Base-by-base conservation (phyloP, 2,329 filamentous ascomycete genomes). In the Talaromyces sp. region DNA sequence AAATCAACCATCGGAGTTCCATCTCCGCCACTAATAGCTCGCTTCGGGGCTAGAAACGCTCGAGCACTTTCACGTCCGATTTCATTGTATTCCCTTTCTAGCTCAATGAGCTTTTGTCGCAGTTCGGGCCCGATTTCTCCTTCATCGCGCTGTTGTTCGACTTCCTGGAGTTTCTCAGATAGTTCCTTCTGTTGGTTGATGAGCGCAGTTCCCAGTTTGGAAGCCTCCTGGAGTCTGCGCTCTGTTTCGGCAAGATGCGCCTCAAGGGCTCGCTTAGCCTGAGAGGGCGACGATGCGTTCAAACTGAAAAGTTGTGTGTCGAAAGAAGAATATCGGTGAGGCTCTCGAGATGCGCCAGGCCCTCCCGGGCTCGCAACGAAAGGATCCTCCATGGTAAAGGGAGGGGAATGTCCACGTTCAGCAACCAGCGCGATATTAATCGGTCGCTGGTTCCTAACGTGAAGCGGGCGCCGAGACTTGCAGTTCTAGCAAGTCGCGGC, bases 81-180 rank as follows among this genome's bases (percentile, higher is more conserved):
- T 71, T 97, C 93, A 73, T 96, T 93, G 78, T 96, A 98, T 70
- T 99, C 95, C 74, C 86, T 90, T 75, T 99, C 95, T 62, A 99
- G 86, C 64, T 96, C 92, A 14, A 86, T 82, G 58, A 99, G 83
- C 76, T 90, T 92, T 69, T 89, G 84, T 62, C 89, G 90, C 68
- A 99, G 79, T 66, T 96, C 93, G 3, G 90, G 86, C 0, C 88
- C 88, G 56, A 98, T 86, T 64, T 96, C 89, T 26, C 85, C 86
- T 66, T 95, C 89, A 51, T 84, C 81, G 69, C 91, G 83, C 62
- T 90, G 81, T 70, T 88, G 86, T 68, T 96, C 90, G 3, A 99
- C 88, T 70, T 98, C 92, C 67, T 88, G 87, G 61, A 99, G 77
- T 66, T 89, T 88, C 51, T 96, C 89, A 50, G 86, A 85, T 61